These are phyloP conservation scores for Solanum ossicruentum DNA, from an alignment of 257 asterid species.

Conservation along the genomic window DNA sequence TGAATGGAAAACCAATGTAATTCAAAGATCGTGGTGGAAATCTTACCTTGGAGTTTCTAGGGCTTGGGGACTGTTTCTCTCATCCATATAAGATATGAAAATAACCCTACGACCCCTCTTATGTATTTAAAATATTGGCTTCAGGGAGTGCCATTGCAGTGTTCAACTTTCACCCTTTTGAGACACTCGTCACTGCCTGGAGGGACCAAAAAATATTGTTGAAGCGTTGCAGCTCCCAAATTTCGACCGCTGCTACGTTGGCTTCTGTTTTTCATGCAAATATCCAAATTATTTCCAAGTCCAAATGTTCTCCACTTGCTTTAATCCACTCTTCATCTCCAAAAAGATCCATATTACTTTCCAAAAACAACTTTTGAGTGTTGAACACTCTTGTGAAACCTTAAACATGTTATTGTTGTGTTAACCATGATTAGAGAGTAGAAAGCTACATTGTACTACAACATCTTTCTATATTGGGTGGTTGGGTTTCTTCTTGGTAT, in stretches of 20 bases:
- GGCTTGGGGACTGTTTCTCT: neutral
- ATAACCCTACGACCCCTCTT: neutral
- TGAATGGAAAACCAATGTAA: neutral
- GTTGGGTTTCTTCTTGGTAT: neutral
- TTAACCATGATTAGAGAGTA: neutral
- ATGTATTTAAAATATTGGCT: neutral
- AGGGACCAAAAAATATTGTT: neutral
- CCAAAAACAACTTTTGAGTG: neutral
- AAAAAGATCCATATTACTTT: neutral
- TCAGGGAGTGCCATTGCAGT: neutral
- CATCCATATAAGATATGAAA: neutral
- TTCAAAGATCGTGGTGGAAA: neutral
- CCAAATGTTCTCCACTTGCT: neutral
- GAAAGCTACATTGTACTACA: neutral
- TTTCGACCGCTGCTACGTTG: neutral
- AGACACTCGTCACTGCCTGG: neutral
- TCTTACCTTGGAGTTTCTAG: neutral
- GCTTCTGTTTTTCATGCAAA: neutral
- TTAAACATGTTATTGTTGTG: neutral
- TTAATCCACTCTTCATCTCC: neutral
- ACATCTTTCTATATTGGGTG: neutral
- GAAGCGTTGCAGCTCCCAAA: neutral
- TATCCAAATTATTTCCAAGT: neutral
- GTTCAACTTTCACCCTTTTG: neutral
- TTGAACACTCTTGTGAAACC: neutral